phyloP scores from a whole-genome alignment of 78 protist species.

The Isochrysis galbana region DNA sequence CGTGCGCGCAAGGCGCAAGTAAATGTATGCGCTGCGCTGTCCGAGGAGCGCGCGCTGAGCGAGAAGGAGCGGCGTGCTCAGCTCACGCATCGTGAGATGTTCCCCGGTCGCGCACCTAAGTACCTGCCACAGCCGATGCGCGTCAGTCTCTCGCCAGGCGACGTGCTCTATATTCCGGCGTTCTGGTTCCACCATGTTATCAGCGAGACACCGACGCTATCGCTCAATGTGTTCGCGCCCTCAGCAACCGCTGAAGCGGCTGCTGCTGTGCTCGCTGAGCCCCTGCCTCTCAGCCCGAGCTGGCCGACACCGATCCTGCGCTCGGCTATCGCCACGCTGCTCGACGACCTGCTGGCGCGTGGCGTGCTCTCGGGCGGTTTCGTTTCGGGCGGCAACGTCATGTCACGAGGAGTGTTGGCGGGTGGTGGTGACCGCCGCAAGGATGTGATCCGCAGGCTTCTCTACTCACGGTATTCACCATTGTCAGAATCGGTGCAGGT shows the following conservation, averaged over 20 bases:
- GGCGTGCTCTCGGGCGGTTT: neutral
- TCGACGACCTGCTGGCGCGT: neutral
- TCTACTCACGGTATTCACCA: neutral
- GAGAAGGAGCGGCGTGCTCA: neutral
- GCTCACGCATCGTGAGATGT: neutral
- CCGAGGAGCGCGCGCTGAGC: neutral
- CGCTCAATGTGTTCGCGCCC: neutral
- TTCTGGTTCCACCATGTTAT: slow-evolving; percentile 4
- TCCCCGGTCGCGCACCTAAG: neutral
- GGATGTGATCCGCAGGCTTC: neutral
- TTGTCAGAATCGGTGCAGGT: too few relatives aligned
- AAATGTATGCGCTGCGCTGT: neutral
- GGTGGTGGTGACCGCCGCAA: neutral
- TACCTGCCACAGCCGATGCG: neutral
- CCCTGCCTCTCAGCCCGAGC: neutral
- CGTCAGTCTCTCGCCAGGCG: neutral
- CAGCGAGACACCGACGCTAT: neutral
- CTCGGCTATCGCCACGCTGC: neutral
- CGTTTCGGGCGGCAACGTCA: neutral
- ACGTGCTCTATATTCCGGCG: neutral
- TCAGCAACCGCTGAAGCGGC: neutral
- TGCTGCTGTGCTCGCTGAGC: neutral
- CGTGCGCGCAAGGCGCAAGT: slow-evolving; percentile 10
- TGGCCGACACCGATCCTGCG: neutral
- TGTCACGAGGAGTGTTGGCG: neutral